phyloP scores from a whole-genome alignment of 2,329 filamentous ascomycete genomes.

The Aspergillus ibericus region DNA sequence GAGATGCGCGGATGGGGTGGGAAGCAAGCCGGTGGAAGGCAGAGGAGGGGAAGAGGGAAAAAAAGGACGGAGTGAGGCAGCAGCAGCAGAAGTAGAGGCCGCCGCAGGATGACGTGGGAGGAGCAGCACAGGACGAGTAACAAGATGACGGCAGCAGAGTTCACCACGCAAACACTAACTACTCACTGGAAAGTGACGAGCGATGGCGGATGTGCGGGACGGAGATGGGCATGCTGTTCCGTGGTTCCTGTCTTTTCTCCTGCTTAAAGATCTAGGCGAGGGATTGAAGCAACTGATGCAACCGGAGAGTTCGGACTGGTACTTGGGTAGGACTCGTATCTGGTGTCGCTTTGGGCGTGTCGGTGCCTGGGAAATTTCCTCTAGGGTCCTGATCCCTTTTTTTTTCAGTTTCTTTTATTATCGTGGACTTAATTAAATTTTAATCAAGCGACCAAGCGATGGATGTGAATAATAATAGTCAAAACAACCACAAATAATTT shows the following conservation, averaged over 20 bases:
- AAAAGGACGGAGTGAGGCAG: neutral
- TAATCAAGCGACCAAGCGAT: neutral
- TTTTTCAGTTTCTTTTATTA: neutral
- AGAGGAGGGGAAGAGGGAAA: constrained; percentile 10
- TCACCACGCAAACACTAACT: constrained; percentile 4
- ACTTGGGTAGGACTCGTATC: neutral
- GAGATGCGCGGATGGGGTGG: neutral
- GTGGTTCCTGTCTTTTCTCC: neutral
- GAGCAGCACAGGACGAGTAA: neutral
- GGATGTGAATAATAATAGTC: neutral
- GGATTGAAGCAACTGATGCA: neutral
- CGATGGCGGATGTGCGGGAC: constrained; percentile 39
- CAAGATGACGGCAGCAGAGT: constrained; percentile 7
- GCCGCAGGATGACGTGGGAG: constrained; percentile 21
- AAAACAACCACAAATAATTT: neutral
- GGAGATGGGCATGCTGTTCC: constrained; percentile 31
- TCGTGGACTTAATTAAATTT: neutral
- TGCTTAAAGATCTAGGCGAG: neutral
- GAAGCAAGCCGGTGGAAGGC: constrained; percentile 5
- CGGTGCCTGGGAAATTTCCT: neutral
- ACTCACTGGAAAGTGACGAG: constrained; percentile 33
- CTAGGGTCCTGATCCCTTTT: constrained; percentile 1
- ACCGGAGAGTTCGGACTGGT: neutral
- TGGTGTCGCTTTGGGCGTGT: neutral
- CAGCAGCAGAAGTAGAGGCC: neutral